Percentiles rank a stretch among this genome's conserved stretches.
These are phyloP conservation scores for Lactarius psammicola DNA, from an alignment of 768 basidiomycete species.

Conservation along the genomic window DNA sequence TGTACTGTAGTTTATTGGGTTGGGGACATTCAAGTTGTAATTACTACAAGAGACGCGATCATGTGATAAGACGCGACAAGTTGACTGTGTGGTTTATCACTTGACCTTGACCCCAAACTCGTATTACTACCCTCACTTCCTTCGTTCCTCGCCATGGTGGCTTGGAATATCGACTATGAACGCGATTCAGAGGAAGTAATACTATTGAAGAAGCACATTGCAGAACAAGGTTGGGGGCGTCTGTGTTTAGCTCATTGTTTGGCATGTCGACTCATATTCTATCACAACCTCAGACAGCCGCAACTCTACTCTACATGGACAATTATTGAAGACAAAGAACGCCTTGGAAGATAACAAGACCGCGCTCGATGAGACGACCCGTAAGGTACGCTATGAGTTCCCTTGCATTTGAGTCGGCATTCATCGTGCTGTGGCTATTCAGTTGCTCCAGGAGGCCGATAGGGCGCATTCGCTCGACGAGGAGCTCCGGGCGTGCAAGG, in stretches of 20 bases:
- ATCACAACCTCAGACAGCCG: constrained; percentile 20
- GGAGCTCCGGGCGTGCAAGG: constrained; percentile 22
- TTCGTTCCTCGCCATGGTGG: constrained; percentile 19
- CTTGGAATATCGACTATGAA: constrained; percentile 28
- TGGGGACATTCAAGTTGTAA: background rate
- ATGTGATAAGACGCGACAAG: constrained; percentile 26
- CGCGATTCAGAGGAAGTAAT: constrained; percentile 27
- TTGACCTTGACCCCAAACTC: background rate
- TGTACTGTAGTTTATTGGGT: constrained; percentile 10
- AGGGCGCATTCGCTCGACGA: constrained; percentile 20
- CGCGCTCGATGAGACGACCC: constrained; percentile 23
- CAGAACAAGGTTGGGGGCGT: constrained; percentile 25
- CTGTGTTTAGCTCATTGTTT: background rate
- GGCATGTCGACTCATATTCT: background rate
- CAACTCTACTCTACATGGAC: constrained; percentile 24
- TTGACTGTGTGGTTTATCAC: constrained; percentile 8
- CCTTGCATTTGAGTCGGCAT: background rate
- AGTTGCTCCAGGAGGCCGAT: constrained; percentile 28
- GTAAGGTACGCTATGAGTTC: constrained; percentile 16
- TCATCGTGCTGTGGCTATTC: background rate
- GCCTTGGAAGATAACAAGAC: constrained; percentile 26
- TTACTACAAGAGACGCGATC: constrained; percentile 21
- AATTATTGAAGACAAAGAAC: constrained; percentile 21
- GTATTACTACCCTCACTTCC: background rate
- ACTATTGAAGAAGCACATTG: constrained; percentile 27